A percentile compares a stretch with the other conserved stretches of the same genome.
These are phyloP conservation scores for Phytophthora fragariae DNA, from an alignment of 352 stramenopile species.

Conservation along the genomic window DNA sequence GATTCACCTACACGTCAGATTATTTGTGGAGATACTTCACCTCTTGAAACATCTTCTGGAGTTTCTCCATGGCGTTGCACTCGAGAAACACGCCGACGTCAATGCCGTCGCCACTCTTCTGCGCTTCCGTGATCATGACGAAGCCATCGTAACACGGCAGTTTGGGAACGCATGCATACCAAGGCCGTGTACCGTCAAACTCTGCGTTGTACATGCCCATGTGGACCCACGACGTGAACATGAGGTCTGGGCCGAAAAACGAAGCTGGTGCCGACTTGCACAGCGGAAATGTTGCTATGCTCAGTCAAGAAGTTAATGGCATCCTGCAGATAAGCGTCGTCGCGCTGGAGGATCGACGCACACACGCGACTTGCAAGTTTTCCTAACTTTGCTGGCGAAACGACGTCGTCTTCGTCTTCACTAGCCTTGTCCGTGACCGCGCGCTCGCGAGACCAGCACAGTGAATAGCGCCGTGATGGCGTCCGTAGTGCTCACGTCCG, in stretches of 20 bases:
- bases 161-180: conserved; percentile 46
- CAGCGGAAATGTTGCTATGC: conserved; percentile 39
- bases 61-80: conserved; percentile 41
- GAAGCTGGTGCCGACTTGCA: conserved; percentile 55
- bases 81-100: conserved; percentile 58
- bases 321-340: conserved; percentile 55
- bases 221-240: conserved; percentile 68
- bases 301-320: conserved; percentile 57
- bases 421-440: conserved; percentile 40
- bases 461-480: conserved; percentile 59
- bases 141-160: conserved; percentile 54
- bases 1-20: not conserved
- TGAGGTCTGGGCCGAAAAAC: conserved; percentile 59
- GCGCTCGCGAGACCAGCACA: conserved; percentile 56
- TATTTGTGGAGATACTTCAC: conserved; percentile 19
- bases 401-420: not conserved
- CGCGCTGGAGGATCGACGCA: conserved; percentile 47
- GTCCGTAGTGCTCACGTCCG: conserved; percentile 65
- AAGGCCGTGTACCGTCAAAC: conserved; percentile 47
- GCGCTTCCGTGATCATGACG: conserved; percentile 56
- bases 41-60: conserved; percentile 40
- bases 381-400: conserved; percentile 21
- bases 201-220: conserved; percentile 72
- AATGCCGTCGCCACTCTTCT: conserved; percentile 40
- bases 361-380: conserved; percentile 49